Evolutionary conservation across 768 basidiomycete genomes (phyloP).

Genomic region (Cubamyces sp.): DNA sequence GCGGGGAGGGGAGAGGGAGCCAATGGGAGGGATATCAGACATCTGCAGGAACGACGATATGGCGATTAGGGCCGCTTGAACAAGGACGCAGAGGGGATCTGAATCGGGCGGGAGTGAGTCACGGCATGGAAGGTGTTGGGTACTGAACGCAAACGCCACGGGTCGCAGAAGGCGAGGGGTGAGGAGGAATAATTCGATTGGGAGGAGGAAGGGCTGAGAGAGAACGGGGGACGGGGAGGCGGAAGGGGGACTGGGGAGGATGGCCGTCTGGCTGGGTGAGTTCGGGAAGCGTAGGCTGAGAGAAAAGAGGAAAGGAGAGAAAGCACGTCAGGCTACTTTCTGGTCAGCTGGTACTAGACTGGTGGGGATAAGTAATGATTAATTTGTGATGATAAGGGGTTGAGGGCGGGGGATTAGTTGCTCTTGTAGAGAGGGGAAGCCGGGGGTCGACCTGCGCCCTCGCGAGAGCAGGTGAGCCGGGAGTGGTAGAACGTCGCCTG

Average conservation of each 20-base stretch:
- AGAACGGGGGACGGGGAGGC: not conserved
- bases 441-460: slow-evolving; percentile 3
- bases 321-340: not conserved
- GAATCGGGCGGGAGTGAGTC: too few relatives aligned
- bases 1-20: too few relatives aligned
- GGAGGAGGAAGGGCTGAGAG: not conserved
- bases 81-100: too few relatives aligned
- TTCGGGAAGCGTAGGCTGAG: slow-evolving; percentile 1
- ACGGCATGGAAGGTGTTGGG: not conserved
- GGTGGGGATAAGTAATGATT: not conserved
- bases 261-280: not conserved
- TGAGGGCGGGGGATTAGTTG: not conserved
- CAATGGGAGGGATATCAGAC: too few relatives aligned
- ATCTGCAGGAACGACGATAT: too few relatives aligned
- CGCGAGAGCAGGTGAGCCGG: too few relatives aligned
- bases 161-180: not conserved
- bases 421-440: not conserved
- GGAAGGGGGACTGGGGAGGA: not conserved
- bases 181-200: not conserved
- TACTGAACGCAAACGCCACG: not conserved
- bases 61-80: too few relatives aligned
- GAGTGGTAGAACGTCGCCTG: not conserved
- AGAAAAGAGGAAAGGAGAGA: not conserved
- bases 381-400: not conserved
- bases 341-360: not conserved